Percentiles rank a stretch among this genome's conserved stretches.
These are phyloP conservation scores for Eucalyptus sp. DNA, from an alignment of 345 rosid species.

Conservation along the genomic window DNA sequence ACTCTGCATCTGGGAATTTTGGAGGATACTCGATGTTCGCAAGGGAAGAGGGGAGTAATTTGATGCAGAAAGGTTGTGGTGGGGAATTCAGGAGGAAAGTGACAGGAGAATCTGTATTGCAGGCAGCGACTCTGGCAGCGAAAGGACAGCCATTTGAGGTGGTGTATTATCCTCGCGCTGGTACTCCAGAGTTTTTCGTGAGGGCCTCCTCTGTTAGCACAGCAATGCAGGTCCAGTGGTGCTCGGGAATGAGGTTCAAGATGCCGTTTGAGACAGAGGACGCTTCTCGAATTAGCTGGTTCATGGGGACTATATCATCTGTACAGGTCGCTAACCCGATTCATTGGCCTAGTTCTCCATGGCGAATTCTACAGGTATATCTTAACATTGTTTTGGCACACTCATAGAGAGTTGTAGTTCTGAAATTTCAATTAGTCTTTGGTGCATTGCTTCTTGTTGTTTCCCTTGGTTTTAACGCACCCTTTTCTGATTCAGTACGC, in stretches of 20 bases:
- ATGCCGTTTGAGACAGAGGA: constrained; percentile 98
- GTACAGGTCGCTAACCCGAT: constrained; percentile 71
- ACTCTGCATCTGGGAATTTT: constrained; percentile 36
- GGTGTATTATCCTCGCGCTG: constrained; percentile 75
- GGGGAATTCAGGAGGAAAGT: constrained; percentile 42
- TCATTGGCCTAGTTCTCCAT: constrained; percentile 87
- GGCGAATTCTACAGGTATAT: constrained; percentile 88
- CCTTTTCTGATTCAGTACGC: background rate
- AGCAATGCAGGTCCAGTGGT: constrained; percentile 79
- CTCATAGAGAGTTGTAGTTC: background rate
- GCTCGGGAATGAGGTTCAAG: constrained; percentile 86
- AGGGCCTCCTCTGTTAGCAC: constrained; percentile 52
- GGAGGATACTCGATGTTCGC: constrained; percentile 33
- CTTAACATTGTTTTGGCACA: background rate
- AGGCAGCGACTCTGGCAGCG: constrained; percentile 66
- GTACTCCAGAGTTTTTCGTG: constrained; percentile 81
- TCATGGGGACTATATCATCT: constrained; percentile 80
- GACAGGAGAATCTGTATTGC: constrained; percentile 50
- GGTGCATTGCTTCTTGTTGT: background rate
- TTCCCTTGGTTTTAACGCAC: background rate
- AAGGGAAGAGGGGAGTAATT: constrained; percentile 44
- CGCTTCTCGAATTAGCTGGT: constrained; percentile 91
- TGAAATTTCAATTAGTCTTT: background rate
- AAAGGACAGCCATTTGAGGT: constrained; percentile 63
- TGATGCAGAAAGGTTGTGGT: constrained; percentile 20